These are phyloP conservation scores for Panicum miliaceum DNA, from an alignment of 176 grass and related monocot genomes.

Conservation along the genomic window DNA sequence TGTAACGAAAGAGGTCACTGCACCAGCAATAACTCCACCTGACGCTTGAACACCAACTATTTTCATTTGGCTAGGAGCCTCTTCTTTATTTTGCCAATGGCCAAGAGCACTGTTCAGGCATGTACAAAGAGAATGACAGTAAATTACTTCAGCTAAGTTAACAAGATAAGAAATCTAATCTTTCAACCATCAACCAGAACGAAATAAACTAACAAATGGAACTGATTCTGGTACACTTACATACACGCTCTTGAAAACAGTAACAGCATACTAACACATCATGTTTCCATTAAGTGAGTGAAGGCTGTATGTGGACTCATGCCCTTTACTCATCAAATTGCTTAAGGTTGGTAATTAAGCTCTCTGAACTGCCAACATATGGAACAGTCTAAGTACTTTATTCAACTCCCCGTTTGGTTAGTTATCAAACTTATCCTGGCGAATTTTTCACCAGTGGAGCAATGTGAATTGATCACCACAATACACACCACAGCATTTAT, in stretches of 20 bases:
- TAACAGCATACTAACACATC: background rate
- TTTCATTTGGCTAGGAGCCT: constrained; percentile 65
- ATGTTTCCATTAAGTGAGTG: background rate
- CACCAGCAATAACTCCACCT: constrained; percentile 85
- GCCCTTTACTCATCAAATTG: background rate
- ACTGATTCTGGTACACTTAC: constrained; percentile 17
- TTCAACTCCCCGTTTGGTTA: background rate
- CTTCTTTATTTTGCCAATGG: constrained; percentile 56
- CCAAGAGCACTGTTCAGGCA: constrained; percentile 63
- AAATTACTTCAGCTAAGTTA: constrained; percentile 21
- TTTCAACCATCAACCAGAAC: background rate
- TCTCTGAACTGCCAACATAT: background rate
- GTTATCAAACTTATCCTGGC: constrained; percentile 9
- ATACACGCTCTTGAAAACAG: background rate
- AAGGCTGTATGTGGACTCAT: background rate
- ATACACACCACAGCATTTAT: background rate
- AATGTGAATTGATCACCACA: constrained; percentile 15
- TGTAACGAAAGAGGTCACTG: constrained; percentile 86
- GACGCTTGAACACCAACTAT: constrained; percentile 92
- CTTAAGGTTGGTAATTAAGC: constrained; percentile 16
- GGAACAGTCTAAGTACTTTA: background rate
- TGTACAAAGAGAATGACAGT: constrained; percentile 28
- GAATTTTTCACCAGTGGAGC: background rate
- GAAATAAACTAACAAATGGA: background rate
- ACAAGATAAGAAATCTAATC: background rate